Conservation (phyloP, 2,329 filamentous ascomycete species). For the Penicillium hordei region DNA sequence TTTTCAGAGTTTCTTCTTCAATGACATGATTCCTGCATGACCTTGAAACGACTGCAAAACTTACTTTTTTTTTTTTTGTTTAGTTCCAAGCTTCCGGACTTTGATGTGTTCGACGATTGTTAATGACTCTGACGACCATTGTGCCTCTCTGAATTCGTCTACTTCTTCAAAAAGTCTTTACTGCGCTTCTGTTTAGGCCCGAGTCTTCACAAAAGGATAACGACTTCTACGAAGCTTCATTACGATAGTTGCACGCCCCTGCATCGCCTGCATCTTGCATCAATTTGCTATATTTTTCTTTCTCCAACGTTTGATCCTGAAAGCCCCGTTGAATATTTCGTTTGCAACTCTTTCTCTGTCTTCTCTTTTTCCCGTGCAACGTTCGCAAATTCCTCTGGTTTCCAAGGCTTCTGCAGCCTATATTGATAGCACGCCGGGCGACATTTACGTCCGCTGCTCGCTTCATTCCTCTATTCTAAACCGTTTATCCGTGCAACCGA, state of each 20-base stretch:
- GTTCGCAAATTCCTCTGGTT: not conserved
- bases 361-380: slow-evolving; percentile 11
- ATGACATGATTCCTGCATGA: slow-evolving; percentile 13
- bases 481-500: slow-evolving; percentile 59
- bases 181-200: slow-evolving; percentile 18
- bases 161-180: slow-evolving; percentile 8
- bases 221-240: slow-evolving; percentile 32
- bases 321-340: not conserved
- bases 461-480: slow-evolving; percentile 21
- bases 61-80: slow-evolving; percentile 1
- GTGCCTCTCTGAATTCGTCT: slow-evolving; percentile 20
- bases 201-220: slow-evolving; percentile 31
- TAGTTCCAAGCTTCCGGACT: slow-evolving; percentile 9
- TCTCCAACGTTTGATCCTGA: not conserved
- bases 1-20: slow-evolving; percentile 19
- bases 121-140: slow-evolving; percentile 33
- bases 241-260: slow-evolving; percentile 27
- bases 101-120: slow-evolving; percentile 29
- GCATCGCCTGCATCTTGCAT: slow-evolving; percentile 28
- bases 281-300: not conserved
- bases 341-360: slow-evolving; percentile 2
- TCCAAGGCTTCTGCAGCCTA: slow-evolving; percentile 4
- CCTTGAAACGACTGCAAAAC: slow-evolving; percentile 7
- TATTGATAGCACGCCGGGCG: slow-evolving; percentile 23
- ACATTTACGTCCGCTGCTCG: slow-evolving; percentile 25